phyloP scores from a whole-genome alignment of 345 rosid genomes.

The Noccaea bulbosa region DNA sequence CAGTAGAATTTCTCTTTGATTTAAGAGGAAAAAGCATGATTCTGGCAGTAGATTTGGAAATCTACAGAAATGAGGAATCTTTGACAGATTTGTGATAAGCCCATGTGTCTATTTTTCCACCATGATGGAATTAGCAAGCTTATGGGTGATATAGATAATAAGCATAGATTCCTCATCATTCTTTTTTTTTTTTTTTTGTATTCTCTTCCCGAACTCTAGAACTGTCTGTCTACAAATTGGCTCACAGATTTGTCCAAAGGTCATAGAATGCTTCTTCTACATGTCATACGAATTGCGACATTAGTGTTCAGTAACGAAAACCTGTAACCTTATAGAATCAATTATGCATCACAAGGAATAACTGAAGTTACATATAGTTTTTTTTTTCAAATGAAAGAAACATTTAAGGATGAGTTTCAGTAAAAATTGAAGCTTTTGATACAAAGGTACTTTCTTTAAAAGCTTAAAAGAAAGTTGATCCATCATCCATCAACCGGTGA shows the following conservation, averaged over 20 bases:
- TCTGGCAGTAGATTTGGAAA: slow-evolving; percentile 41
- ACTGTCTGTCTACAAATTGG: slow-evolving; percentile 20
- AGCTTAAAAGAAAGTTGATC: slow-evolving; percentile 8
- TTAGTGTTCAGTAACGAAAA: slow-evolving; percentile 24
- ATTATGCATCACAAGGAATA: slow-evolving; percentile 11
- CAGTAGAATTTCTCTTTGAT: neutral
- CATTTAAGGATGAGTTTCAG: slow-evolving; percentile 7
- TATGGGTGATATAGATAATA: slow-evolving; percentile 29
- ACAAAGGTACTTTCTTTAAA: slow-evolving; percentile 30
- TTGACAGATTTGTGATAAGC: slow-evolving; percentile 39
- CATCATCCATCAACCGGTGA: slow-evolving; percentile 18
- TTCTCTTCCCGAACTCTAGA: slow-evolving; percentile 13
- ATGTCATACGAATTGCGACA: neutral
- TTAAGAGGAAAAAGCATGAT: slow-evolving; percentile 28
- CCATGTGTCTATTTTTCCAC: slow-evolving; percentile 38
- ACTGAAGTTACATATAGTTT: slow-evolving; percentile 28
- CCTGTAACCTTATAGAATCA: slow-evolving; percentile 12
- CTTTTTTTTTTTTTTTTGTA: neutral
- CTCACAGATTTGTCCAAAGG: slow-evolving; percentile 39
- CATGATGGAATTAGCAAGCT: slow-evolving; percentile 29
- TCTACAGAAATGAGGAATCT: slow-evolving; percentile 30
- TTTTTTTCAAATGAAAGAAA: slow-evolving; percentile 16
- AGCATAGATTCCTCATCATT: slow-evolving; percentile 32
- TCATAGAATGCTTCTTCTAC: slow-evolving; percentile 8
- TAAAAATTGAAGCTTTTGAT: slow-evolving; percentile 13